Percentiles rank a stretch among this genome's conserved stretches.
Conservation (phyloP, 768 basidiomycete genomes). For the Collybia nuda region DNA sequence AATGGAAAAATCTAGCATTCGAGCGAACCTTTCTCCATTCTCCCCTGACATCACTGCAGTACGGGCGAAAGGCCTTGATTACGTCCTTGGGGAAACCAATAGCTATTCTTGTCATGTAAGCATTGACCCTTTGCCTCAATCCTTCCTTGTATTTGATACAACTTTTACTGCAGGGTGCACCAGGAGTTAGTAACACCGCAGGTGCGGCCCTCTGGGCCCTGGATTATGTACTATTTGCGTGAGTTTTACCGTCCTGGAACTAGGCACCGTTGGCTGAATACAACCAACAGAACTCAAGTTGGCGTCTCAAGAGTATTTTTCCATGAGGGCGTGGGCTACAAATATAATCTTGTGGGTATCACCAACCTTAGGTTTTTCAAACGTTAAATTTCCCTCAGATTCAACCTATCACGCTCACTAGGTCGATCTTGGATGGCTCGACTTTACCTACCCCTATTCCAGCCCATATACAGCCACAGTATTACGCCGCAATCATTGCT, state of each 20-base stretch:
- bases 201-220: conserved; percentile 59
- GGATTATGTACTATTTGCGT: conserved; percentile 52
- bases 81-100: conserved; percentile 65
- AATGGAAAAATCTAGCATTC: conserved; percentile 59
- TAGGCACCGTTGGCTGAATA: background rate
- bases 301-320: conserved; percentile 57
- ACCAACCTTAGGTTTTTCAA: too few relatives aligned
- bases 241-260: background rate
- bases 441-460: conserved; percentile 45
- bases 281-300: conserved; percentile 19
- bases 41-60: conserved; percentile 54
- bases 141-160: background rate
- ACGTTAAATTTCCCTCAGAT: conserved; percentile 38
- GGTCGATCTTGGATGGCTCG: conserved; percentile 56
- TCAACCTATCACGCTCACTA: conserved; percentile 58
- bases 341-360: conserved; percentile 57
- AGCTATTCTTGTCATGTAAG: conserved; percentile 45
- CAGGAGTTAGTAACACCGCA: conserved; percentile 52
- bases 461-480: conserved; percentile 64
- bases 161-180: conserved; percentile 22
- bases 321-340: conserved; percentile 70
- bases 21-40: conserved; percentile 55
- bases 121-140: conserved; percentile 2
- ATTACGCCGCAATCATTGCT: conserved; percentile 63
- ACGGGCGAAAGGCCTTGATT: conserved; percentile 45